phyloP scores from a whole-genome alignment of 176 grass and related monocot genomes.

The Lolium multiflorum region DNA sequence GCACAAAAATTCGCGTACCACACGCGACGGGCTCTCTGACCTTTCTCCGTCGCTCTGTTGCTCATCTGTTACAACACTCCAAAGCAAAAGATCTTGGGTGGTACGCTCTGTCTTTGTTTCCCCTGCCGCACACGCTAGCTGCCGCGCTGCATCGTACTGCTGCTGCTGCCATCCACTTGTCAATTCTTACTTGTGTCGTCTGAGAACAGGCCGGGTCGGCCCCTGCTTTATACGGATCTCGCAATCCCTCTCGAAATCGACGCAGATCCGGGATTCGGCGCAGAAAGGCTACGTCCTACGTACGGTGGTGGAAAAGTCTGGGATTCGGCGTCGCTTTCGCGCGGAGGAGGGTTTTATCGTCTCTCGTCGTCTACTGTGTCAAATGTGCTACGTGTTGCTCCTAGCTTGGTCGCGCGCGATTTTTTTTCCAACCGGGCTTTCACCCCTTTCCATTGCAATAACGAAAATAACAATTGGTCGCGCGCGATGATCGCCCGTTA shows the following conservation, averaged over 20 bases:
- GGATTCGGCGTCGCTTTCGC: not conserved
- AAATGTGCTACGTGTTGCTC: not conserved
- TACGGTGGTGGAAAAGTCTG: not conserved
- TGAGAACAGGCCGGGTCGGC: not conserved
- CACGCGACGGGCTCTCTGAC: not conserved
- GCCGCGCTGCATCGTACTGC: not conserved
- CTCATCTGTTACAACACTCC: slow-evolving; percentile 8
- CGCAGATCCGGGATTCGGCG: slow-evolving; percentile 26
- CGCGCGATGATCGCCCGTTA: too few species aligned
- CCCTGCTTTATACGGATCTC: slow-evolving; percentile 43
- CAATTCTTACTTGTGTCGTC: not conserved
- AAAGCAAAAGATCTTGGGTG: slow-evolving; percentile 43
- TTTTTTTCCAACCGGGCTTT: too few species aligned
- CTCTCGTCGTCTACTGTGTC: not conserved
- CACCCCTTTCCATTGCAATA: too few species aligned
- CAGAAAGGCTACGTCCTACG: not conserved
- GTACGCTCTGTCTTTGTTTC: slow-evolving; percentile 20
- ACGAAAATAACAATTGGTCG: too few species aligned
- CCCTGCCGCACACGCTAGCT: not conserved
- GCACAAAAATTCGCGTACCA: not conserved
- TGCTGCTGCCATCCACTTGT: not conserved
- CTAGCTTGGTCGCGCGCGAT: not conserved
- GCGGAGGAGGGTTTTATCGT: not conserved
- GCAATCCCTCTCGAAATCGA: slow-evolving; percentile 48
- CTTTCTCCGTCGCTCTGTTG: not conserved